A percentile compares a stretch with the other conserved stretches of the same genome.
These are phyloP conservation scores for Pestalotiopsis sp. DNA, from an alignment of 2,329 filamentous ascomycete species.

Conservation along the genomic window DNA sequence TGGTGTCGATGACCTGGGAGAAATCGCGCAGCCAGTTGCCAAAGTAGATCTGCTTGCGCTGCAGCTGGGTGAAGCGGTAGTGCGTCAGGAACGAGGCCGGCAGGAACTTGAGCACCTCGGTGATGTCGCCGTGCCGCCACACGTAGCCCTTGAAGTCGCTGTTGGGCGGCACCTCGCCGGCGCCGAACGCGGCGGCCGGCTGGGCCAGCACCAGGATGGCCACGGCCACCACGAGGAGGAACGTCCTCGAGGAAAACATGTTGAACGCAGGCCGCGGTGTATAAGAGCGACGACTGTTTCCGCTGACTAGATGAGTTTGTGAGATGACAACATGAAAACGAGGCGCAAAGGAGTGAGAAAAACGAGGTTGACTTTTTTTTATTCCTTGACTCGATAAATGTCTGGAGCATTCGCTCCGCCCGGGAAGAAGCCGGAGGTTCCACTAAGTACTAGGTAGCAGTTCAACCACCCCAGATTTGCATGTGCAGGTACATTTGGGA, in stretches of 20 bases:
- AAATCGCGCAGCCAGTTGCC: constrained; percentile 53
- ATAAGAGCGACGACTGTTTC: not conserved
- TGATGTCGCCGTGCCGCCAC: constrained; percentile 43
- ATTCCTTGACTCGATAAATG: not conserved
- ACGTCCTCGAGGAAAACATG: constrained; percentile 1
- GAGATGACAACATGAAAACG: not conserved
- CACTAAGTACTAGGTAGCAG: not conserved
- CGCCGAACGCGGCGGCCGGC: constrained; percentile 39
- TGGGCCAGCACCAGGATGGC: constrained; percentile 37
- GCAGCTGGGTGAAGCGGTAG: constrained; percentile 40
- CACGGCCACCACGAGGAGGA: constrained; percentile 22
- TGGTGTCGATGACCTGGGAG: constrained; percentile 56
- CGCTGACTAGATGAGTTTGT: not conserved
- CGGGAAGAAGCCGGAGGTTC: not conserved
- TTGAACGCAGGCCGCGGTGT: not conserved
- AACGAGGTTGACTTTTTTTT: not conserved
- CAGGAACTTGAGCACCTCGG: constrained; percentile 39
- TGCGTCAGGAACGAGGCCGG: constrained; percentile 40
- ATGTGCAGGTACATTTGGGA: not conserved
- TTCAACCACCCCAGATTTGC: not conserved
- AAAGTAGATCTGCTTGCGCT: constrained; percentile 44
- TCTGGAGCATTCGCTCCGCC: not conserved
- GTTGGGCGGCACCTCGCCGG: constrained; percentile 38
- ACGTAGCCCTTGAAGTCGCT: constrained; percentile 44
- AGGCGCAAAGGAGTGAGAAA: not conserved